These are phyloP conservation scores for Geranomyces michiganensis DNA, from an alignment of 192 early-diverging fungal genomes.

Conservation along the genomic window DNA sequence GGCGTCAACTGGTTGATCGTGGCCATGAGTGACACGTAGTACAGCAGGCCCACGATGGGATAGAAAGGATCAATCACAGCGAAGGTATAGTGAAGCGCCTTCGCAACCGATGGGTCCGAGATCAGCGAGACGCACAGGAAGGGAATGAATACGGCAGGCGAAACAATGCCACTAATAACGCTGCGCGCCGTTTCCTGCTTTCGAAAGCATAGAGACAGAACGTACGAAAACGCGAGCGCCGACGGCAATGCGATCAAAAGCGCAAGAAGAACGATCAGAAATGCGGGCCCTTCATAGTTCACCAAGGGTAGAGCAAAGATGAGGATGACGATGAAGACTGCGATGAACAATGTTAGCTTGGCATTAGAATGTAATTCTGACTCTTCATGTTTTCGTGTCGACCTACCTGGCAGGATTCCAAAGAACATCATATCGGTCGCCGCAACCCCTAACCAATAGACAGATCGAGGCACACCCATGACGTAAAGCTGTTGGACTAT, in stretches of 20 bases:
- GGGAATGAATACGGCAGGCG: background rate
- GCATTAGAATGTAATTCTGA: background rate
- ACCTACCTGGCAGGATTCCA: slow-evolving; percentile 14
- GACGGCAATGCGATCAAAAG: background rate
- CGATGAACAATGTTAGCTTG: background rate
- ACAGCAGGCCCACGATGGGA: background rate
- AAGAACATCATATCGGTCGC: slow-evolving; percentile 14
- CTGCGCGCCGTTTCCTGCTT: background rate
- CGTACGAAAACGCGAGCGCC: slow-evolving; percentile 3
- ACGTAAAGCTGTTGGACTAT: slow-evolving; percentile 10
- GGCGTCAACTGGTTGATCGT: background rate
- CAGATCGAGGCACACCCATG: slow-evolving; percentile 8
- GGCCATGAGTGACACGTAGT: background rate
- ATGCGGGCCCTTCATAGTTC: background rate
- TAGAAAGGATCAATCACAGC: slow-evolving; percentile 11
- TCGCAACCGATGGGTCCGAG: background rate
- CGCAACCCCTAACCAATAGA: slow-evolving; percentile 6
- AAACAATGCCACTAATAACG: slow-evolving; percentile 5
- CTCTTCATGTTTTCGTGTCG: background rate
- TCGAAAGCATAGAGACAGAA: background rate
- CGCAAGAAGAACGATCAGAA: slow-evolving; percentile 1
- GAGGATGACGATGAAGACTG: slow-evolving; percentile 13
- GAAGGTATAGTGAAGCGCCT: slow-evolving; percentile 7
- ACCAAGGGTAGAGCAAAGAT: slow-evolving; percentile 4
- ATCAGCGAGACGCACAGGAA: slow-evolving; percentile 15